phyloP scores from a whole-genome alignment of 148 eudicot genomes.

The Vaccinium vitisidaea region DNA sequence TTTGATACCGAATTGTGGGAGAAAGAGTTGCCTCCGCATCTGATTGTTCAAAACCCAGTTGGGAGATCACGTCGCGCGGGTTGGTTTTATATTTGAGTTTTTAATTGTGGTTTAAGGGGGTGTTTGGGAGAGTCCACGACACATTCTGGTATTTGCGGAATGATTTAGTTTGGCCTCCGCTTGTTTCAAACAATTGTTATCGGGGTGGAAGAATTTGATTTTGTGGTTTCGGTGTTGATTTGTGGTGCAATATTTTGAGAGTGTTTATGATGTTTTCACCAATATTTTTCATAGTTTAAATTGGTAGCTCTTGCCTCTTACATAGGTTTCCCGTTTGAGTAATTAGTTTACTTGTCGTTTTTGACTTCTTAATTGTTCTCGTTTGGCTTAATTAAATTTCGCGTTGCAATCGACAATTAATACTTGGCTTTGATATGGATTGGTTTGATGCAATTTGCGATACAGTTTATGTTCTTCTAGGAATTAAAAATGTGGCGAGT shows the following conservation, averaged over 20 bases:
- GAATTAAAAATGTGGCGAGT: not conserved
- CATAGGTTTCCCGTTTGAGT: not conserved
- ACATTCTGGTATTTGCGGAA: not conserved
- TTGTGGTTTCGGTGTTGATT: not conserved
- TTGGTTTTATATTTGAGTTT: conserved; percentile 10
- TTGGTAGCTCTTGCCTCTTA: not conserved
- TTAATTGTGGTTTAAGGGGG: not conserved
- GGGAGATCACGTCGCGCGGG: conserved; percentile 62
- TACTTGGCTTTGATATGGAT: not conserved
- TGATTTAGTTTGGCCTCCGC: not conserved
- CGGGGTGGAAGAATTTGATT: not conserved
- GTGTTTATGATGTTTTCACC: not conserved
- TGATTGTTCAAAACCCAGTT: conserved; percentile 82
- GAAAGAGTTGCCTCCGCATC: conserved; percentile 59
- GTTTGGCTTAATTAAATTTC: not conserved
- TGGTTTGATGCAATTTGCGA: not conserved
- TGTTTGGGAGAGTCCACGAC: too few relatives aligned
- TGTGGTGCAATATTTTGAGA: not conserved
- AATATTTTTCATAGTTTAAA: not conserved
- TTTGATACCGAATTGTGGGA: conserved; percentile 52
- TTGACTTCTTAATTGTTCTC: not conserved
- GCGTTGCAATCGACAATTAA: not conserved
- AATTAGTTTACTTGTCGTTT: not conserved
- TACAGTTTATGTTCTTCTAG: not conserved
- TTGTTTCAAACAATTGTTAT: not conserved